These are phyloP conservation scores for Cladosporium oxysporum DNA, from an alignment of 2,329 filamentous ascomycete genomes.

Conservation along the genomic window DNA sequence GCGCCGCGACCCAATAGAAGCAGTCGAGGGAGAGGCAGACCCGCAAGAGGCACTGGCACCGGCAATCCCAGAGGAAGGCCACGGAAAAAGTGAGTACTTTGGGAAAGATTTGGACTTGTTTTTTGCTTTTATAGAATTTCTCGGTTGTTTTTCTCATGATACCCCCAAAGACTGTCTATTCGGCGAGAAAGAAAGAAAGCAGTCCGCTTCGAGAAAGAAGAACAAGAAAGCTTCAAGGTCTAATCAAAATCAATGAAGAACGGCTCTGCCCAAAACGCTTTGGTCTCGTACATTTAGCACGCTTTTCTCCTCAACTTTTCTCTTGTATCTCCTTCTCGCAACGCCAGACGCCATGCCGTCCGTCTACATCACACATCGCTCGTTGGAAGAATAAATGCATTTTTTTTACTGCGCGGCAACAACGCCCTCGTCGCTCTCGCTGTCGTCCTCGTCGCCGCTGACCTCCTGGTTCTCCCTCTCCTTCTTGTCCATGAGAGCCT, in stretches of 20 bases:
- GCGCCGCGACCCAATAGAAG: constrained; percentile 19
- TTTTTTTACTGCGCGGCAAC: constrained; percentile 47
- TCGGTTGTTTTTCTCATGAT: constrained; percentile 12
- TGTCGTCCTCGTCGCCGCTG: constrained; percentile 94
- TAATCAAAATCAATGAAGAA: constrained; percentile 1
- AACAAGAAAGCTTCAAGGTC: not conserved
- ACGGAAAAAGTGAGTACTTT: constrained; percentile 4
- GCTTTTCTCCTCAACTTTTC: not conserved
- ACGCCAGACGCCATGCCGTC: constrained; percentile 19
- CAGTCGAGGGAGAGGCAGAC: constrained; percentile 12
- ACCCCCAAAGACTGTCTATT: constrained; percentile 20
- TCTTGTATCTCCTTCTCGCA: constrained; percentile 12
- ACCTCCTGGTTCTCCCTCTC: constrained; percentile 98
- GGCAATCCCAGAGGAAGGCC: constrained; percentile 2
- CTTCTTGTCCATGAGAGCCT: constrained; percentile 98
- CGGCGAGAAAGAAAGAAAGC: constrained; percentile 7
- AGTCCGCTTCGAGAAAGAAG: constrained; percentile 8
- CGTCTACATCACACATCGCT: constrained; percentile 18
- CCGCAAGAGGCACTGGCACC: not conserved
- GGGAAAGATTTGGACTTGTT: constrained; percentile 13
- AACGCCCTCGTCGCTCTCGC: constrained; percentile 89
- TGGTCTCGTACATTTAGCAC: constrained; percentile 14
- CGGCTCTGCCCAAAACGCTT: not conserved
- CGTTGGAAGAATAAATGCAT: not conserved
- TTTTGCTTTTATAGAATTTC: constrained; percentile 14